Base-by-base conservation (phyloP, 805 yeast species). In the Kuraishia capsulata region DNA sequence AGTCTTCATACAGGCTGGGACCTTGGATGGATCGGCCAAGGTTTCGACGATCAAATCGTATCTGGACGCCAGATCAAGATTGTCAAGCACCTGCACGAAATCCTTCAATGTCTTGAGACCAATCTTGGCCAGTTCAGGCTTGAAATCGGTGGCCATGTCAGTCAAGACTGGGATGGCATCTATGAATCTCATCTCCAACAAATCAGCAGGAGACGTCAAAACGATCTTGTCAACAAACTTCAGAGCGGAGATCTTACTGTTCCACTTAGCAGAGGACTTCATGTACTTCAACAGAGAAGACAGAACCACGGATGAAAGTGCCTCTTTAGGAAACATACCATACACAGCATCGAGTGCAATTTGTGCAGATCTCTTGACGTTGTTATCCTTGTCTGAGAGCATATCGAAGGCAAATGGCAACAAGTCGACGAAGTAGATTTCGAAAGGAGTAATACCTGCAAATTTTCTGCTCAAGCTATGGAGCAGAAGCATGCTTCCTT, bases 111-210 rank as follows among this genome's bases (percentile, higher is more conserved):
- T 72, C 50, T 74, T 72, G 49, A 78, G 64, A 48, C 97, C 97
- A 42, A 77, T 86, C 50, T 82, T 79, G 20, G 96, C 88, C 41
- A 92, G 71, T 63, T 90, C 98, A 2, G 97, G 96, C 67, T 90
- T 90, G 73, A 92, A 87, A 59, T 90, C 98, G 41, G 95, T 90
- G 46, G 96, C 76, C 64, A 81, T 73, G 61, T 86, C 95, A 25
- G 95, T 86, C 52, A 90, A 70, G 8, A 83, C 72, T 29, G 98
- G 97, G 25, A 90, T 76, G 3, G 86, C 73, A 40, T 72, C 74
- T 43, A 79, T 78, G 60, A 90, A 90, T 49, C 80, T 78, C 54
- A 80, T 58, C 62, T 90, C 96, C 48, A 90, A 67, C 51, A 85
- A 70, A 63, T 92, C 97, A 30, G 81, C 76, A 41, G 96, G 92